Evolutionary conservation across 2,329 filamentous ascomycete species (phyloP).

Genomic region (Chaetomium olivaceum): DNA sequence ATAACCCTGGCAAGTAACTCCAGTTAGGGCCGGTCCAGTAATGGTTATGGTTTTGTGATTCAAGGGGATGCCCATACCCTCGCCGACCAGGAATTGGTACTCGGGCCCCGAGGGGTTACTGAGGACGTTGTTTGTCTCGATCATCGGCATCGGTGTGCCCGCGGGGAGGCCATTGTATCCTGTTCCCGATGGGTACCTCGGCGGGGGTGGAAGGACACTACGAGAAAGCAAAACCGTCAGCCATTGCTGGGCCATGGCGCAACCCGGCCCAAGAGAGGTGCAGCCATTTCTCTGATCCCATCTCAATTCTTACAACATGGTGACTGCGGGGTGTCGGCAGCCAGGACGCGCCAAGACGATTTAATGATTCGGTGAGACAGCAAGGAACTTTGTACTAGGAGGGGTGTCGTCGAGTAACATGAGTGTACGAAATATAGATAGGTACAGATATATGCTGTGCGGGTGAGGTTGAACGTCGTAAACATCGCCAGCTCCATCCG

Average conservation of each 20-base stretch:
- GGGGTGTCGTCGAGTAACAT: not conserved
- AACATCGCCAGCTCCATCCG: not conserved
- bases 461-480: not conserved
- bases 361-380: not conserved
- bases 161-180: conserved; percentile 72
- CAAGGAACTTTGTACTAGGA: not conserved
- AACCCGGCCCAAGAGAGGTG: not conserved
- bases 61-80: conserved; percentile 59
- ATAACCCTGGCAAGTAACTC: conserved; percentile 64
- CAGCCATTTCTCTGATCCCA: conserved; percentile 6
- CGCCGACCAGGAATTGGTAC: conserved; percentile 87
- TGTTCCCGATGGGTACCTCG: conserved; percentile 74
- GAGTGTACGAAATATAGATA: not conserved
- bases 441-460: not conserved
- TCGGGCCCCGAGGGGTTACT: conserved; percentile 78
- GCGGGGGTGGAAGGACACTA: conserved; percentile 83
- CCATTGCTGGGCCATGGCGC: conserved; percentile 12
- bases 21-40: conserved; percentile 4
- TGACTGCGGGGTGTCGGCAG: conserved; percentile 8
- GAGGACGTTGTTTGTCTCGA: conserved; percentile 92
- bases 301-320: conserved; percentile 28
- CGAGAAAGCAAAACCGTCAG: conserved; percentile 24
- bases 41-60: not conserved
- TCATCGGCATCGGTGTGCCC: conserved; percentile 69
- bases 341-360: conserved; percentile 15